Evolutionary conservation across 495 filamentous ascomycete species (phyloP).

Genomic region (Evernia prunastri): DNA sequence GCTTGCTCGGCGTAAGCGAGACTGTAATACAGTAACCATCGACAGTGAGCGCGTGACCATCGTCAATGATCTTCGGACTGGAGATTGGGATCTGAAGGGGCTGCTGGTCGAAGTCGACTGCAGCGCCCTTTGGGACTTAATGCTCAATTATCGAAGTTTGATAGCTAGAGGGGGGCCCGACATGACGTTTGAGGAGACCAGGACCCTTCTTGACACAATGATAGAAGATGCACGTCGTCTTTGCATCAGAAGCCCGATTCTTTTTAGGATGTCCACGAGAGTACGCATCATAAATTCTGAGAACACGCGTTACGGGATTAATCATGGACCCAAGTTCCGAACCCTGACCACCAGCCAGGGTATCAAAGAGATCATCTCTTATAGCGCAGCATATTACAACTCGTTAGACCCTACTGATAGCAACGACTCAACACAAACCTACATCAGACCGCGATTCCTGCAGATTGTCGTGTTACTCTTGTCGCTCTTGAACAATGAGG

Average conservation of each 20-base stretch:
- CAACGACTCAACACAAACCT: constrained; percentile 25
- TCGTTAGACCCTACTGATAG: constrained; percentile 28
- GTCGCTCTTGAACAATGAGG: constrained; percentile 33
- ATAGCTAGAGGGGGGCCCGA: constrained; percentile 29
- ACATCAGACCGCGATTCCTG: constrained; percentile 34
- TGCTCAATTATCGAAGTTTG: constrained; percentile 27
- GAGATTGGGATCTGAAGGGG: constrained; percentile 28
- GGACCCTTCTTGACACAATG: constrained; percentile 32
- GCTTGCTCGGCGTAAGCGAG: background rate
- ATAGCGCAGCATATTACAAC: constrained; percentile 33
- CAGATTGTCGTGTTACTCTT: constrained; percentile 37
- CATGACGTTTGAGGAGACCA: constrained; percentile 30
- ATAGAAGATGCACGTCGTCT: constrained; percentile 36
- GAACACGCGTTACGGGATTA: constrained; percentile 34
- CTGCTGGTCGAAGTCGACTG: constrained; percentile 34
- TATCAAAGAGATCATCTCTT: constrained; percentile 33
- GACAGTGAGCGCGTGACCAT: constrained; percentile 30
- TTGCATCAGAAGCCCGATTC: constrained; percentile 32
- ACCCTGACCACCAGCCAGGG: constrained; percentile 36
- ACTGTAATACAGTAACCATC: constrained; percentile 27
- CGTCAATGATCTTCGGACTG: constrained; percentile 28
- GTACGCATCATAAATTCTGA: constrained; percentile 31
- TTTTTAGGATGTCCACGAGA: constrained; percentile 35
- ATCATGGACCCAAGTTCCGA: constrained; percentile 30
- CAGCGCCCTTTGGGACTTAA: constrained; percentile 28